Evolutionary conservation across 352 stramenopile genomes (phyloP).

Genomic region (Globisporangium cederbergense): DNA sequence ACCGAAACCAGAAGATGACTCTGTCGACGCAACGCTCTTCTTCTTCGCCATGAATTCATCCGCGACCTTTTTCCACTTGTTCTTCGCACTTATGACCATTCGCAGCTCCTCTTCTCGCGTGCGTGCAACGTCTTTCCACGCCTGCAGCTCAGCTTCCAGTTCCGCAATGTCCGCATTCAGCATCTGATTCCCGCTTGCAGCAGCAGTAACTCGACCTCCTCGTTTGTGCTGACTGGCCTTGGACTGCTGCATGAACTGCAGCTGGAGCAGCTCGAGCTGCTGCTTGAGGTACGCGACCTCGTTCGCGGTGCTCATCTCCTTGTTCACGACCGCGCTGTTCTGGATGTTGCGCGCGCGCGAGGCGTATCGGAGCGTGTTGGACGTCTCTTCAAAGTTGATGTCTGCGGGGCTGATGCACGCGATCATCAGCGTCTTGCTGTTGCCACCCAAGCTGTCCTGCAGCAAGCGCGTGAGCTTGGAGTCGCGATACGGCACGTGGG

Average conservation of each 20-base stretch:
- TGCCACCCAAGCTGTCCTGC: constrained; percentile 86
- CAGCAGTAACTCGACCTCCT: background rate
- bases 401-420: constrained; percentile 77
- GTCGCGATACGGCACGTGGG: constrained; percentile 87
- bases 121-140: constrained; percentile 31
- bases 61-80: constrained; percentile 71
- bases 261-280: constrained; percentile 60
- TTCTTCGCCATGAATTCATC: constrained; percentile 33
- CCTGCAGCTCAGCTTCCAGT: constrained; percentile 17
- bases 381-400: constrained; percentile 91
- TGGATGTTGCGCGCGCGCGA: constrained; percentile 98
- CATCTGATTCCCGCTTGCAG: background rate
- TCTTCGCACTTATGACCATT: constrained; percentile 42
- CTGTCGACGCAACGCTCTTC: constrained; percentile 1
- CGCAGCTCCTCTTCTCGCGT: constrained; percentile 39
- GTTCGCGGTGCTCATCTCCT: constrained; percentile 91
- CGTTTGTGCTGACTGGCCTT: constrained; percentile 3
- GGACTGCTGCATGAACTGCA: constrained; percentile 52
- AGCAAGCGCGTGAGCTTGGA: constrained; percentile 90
- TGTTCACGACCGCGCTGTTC: constrained; percentile 96
- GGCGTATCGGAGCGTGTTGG: constrained; percentile 94
- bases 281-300: constrained; percentile 59
- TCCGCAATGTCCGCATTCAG: background rate
- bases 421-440: constrained; percentile 92
- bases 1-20: constrained; percentile 4